Conservation (phyloP, 2,329 filamentous ascomycete species). For the Spiromastix sp. region DNA sequence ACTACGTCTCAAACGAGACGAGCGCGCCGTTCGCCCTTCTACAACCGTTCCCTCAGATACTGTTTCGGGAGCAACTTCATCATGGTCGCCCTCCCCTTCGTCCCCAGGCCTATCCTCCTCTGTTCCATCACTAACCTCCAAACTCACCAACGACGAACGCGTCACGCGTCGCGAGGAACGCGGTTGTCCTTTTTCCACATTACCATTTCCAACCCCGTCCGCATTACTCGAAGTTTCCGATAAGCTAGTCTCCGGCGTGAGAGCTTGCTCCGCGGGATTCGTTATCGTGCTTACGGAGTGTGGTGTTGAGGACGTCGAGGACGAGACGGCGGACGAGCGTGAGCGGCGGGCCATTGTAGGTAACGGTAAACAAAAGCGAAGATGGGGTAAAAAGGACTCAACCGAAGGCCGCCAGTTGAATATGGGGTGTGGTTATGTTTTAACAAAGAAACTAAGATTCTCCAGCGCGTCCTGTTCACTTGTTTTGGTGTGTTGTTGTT, state of each 20-base stretch:
- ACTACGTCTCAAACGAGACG: background rate
- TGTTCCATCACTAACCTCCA: background rate
- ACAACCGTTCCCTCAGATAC: background rate
- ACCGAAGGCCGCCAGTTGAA: no score
- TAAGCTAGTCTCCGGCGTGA: conserved; percentile 32
- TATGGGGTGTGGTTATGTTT: no score
- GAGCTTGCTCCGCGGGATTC: conserved; percentile 29
- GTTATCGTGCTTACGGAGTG: conserved; percentile 21
- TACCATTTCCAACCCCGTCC: conserved; percentile 16
- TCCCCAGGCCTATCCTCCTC: background rate
- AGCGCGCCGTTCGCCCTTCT: background rate
- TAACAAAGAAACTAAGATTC: no score
- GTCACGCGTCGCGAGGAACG: conserved; percentile 29
- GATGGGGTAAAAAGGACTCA: no score
- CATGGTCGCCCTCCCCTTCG: conserved; percentile 11
- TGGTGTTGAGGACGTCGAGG: conserved; percentile 15
- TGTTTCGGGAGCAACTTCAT: conserved; percentile 8
- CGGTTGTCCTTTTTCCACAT: conserved; percentile 12
- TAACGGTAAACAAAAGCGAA: no score
- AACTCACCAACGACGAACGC: conserved; percentile 27
- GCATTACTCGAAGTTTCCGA: conserved; percentile 33
- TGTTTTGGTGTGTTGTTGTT: no score
- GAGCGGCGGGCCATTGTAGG: conserved; percentile 22
- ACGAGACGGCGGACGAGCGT: conserved; percentile 20
- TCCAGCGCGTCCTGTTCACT: no score